phyloP scores from a whole-genome alignment of 495 filamentous ascomycete genomes.

The Sporormia fimetaria region DNA sequence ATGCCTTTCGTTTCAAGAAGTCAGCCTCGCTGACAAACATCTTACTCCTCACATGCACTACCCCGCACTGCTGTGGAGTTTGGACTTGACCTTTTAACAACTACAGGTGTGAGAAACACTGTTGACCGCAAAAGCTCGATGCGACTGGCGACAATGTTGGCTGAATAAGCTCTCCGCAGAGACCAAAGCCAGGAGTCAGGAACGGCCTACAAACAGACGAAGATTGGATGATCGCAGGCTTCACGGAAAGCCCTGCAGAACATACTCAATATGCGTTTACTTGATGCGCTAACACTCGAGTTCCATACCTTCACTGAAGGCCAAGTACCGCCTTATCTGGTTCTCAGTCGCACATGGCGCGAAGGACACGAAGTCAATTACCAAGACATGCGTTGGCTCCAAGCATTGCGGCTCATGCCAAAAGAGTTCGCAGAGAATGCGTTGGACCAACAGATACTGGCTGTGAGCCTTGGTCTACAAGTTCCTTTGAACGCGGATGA shows the following conservation, averaged over 20 bases:
- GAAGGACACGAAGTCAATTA: slow-evolving; percentile 14
- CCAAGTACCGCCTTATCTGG: slow-evolving; percentile 3
- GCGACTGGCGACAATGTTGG: too few relatives aligned
- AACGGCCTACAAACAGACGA: too few relatives aligned
- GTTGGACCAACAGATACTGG: slow-evolving; percentile 1
- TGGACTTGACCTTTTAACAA: too few relatives aligned
- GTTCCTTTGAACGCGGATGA: neutral
- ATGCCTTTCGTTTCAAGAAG: too few relatives aligned
- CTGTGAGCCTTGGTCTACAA: neutral
- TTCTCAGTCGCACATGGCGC: slow-evolving; percentile 16
- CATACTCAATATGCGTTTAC: slow-evolving; percentile 10
- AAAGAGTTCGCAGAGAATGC: slow-evolving; percentile 1
- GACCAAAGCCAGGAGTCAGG: too few relatives aligned
- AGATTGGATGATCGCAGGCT: too few relatives aligned
- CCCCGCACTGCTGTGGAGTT: too few relatives aligned
- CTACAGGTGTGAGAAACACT: too few relatives aligned
- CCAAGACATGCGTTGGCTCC: slow-evolving; percentile 15
- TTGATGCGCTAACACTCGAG: slow-evolving; percentile 10
- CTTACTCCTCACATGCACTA: too few relatives aligned
- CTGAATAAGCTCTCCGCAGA: too few relatives aligned
- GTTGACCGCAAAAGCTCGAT: too few relatives aligned
- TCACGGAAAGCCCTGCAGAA: neutral
- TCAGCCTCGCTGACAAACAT: too few relatives aligned
- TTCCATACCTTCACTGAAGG: slow-evolving; percentile 1
- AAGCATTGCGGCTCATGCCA: slow-evolving; percentile 2